Evolutionary conservation across 345 rosid genomes (phyloP).

Genomic region (Gossypium rotundifolium): DNA sequence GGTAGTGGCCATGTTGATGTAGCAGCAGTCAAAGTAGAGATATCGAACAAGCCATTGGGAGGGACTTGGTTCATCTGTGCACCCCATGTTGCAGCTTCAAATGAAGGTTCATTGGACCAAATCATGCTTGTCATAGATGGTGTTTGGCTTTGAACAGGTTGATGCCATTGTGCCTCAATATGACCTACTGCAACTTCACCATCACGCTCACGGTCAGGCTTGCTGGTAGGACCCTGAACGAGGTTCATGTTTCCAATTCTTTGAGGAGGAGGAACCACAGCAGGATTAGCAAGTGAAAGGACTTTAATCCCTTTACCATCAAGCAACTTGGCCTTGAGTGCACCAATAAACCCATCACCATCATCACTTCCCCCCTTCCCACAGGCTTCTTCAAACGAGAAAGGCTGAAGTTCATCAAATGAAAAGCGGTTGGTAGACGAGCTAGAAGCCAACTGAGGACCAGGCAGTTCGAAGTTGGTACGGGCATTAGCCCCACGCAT

Average conservation of each 20-base stretch:
- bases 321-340: slow-evolving; percentile 42
- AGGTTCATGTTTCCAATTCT: slow-evolving; percentile 5
- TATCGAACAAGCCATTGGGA: slow-evolving; percentile 5
- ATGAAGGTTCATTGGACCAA: slow-evolving; percentile 23
- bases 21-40: slow-evolving; percentile 1
- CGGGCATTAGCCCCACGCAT: slow-evolving; percentile 44
- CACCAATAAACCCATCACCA: slow-evolving; percentile 42
- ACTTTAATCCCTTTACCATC: slow-evolving; percentile 30
- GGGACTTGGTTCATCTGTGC: slow-evolving; percentile 23
- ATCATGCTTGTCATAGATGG: slow-evolving; percentile 6
- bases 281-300: slow-evolving; percentile 6
- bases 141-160: not conserved
- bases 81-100: slow-evolving; percentile 24
- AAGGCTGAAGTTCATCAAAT: slow-evolving; percentile 31
- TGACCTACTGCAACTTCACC: not conserved
- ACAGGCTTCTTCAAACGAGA: slow-evolving; percentile 45
- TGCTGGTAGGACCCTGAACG: not conserved
- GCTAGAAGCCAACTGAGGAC: slow-evolving; percentile 14
- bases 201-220: slow-evolving; percentile 7
- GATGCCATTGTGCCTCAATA: slow-evolving; percentile 17
- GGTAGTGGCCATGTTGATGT: slow-evolving; percentile 21
- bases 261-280: not conserved
- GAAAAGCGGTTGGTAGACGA: slow-evolving; percentile 1
- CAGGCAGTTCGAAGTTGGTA: slow-evolving; percentile 37
- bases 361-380: slow-evolving; percentile 18